Percentiles rank a stretch among this genome's conserved stretches.
phyloP scores from a whole-genome alignment of 352 stramenopile genomes.

The Globisporangium heterothallicum region DNA sequence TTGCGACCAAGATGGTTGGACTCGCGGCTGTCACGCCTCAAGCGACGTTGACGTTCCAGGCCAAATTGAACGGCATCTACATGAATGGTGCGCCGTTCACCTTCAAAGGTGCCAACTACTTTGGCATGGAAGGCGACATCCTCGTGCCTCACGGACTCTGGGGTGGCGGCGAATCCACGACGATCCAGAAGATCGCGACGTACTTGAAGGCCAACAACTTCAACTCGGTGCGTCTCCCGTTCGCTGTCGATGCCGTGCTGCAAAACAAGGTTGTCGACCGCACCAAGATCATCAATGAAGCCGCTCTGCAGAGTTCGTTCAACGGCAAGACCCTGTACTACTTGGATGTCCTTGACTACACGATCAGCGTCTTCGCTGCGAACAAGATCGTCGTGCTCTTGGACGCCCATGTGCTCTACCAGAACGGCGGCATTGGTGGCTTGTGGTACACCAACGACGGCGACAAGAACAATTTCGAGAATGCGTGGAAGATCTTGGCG shows the following conservation, averaged over 20 bases:
- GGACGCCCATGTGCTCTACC: slow-evolving; percentile 12
- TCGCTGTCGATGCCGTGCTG: background rate
- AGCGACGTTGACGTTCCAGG: background rate
- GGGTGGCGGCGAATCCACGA: slow-evolving; percentile 6
- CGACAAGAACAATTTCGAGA: slow-evolving; percentile 14
- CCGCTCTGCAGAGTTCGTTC: slow-evolving; percentile 2
- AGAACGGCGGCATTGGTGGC: slow-evolving; percentile 1
- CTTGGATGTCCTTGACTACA: slow-evolving; percentile 16
- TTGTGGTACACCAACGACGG: slow-evolving; percentile 12
- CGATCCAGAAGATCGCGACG: slow-evolving; percentile 2
- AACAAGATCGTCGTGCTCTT: slow-evolving; percentile 16
- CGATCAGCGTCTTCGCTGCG: slow-evolving; percentile 9
- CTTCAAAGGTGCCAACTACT: slow-evolving; percentile 9
- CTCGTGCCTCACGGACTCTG: slow-evolving; percentile 6
- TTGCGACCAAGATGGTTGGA: background rate
- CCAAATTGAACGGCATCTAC: slow-evolving; percentile 4
- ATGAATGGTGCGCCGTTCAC: background rate
- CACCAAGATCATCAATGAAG: slow-evolving; percentile 9
- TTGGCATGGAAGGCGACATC: slow-evolving; percentile 9
- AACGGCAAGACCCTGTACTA: slow-evolving; percentile 10
- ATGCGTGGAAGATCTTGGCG: slow-evolving; percentile 16
- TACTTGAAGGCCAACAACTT: slow-evolving; percentile 10
- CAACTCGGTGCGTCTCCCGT: slow-evolving; percentile 7
- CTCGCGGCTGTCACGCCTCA: background rate
- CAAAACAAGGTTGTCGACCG: slow-evolving; percentile 2